These are phyloP conservation scores for Dactylellina cionopaga DNA, from an alignment of 2,329 filamentous ascomycete genomes.

Conservation along the genomic window DNA sequence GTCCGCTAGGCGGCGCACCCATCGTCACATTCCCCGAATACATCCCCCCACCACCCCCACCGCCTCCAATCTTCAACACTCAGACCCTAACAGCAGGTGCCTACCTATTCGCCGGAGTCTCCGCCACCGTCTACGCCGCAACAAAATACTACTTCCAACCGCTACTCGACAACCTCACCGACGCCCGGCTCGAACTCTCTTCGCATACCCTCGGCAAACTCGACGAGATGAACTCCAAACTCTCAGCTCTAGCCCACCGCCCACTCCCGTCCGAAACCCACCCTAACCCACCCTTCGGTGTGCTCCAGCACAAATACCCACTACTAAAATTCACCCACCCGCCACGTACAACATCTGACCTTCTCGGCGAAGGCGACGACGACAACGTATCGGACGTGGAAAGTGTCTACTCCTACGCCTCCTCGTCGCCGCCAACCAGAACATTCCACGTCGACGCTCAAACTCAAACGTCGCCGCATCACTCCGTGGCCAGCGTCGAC, in stretches of 20 bases:
- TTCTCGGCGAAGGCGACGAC: constrained; percentile 58
- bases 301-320: constrained; percentile 47
- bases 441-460: constrained; percentile 83
- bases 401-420: constrained; percentile 57
- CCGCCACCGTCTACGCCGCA: constrained; percentile 75
- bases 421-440: constrained; percentile 74
- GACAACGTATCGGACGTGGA: constrained; percentile 57
- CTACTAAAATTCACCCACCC: constrained; percentile 17
- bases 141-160: constrained; percentile 74
- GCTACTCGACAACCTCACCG: constrained; percentile 67
- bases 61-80: constrained; percentile 72
- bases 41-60: constrained; percentile 66
- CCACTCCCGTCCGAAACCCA: constrained; percentile 47
- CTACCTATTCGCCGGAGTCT: constrained; percentile 69
- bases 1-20: constrained; percentile 59
- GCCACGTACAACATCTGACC: constrained; percentile 20
- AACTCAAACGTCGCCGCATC: constrained; percentile 74
- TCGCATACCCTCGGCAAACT: constrained; percentile 65
- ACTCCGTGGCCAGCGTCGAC: constrained; percentile 60
- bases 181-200: constrained; percentile 67
- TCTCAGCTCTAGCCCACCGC: constrained; percentile 63
- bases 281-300: constrained; percentile 47
- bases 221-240: constrained; percentile 65
- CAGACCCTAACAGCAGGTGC: constrained; percentile 69
- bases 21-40: constrained; percentile 78